Conservation (phyloP, 768 basidiomycete genomes). For the Cystobasidium onofrii region DNA sequence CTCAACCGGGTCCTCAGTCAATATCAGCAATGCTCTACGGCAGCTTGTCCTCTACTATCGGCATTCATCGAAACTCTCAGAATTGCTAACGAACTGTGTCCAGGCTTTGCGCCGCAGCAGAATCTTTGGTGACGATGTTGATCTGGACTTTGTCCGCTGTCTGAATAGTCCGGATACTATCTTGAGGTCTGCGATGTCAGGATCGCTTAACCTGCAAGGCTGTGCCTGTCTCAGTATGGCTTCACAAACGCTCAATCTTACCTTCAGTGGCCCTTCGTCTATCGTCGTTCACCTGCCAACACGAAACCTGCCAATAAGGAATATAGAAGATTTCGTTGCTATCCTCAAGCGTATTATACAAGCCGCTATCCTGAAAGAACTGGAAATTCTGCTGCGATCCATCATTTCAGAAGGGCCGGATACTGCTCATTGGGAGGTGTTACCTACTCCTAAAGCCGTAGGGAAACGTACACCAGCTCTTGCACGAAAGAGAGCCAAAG, state of each 20-base stretch:
- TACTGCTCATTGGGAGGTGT: not conserved
- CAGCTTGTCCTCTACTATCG: not conserved
- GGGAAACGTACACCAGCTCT: not conserved
- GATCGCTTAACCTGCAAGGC: not conserved
- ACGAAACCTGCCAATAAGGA: not conserved
- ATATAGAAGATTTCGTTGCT: not conserved
- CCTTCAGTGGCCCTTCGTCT: not conserved
- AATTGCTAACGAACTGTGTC: not conserved
- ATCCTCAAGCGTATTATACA: not conserved
- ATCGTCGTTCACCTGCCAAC: conserved; percentile 8
- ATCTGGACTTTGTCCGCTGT: not conserved
- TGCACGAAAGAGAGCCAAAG: not conserved
- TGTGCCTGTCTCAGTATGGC: not conserved
- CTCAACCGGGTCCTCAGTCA: not conserved
- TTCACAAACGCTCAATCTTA: conserved; percentile 2
- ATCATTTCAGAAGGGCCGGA: not conserved
- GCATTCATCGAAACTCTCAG: not conserved
- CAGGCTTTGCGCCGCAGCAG: not conserved
- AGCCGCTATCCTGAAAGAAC: conserved; percentile 3
- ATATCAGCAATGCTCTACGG: not conserved
- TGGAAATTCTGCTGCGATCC: not conserved
- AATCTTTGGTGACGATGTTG: not conserved
- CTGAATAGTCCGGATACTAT: not conserved
- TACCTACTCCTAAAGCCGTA: not conserved
- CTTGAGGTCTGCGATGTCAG: not conserved